These are phyloP conservation scores for Aspergillus bombycis DNA, from an alignment of 2,329 filamentous ascomycete species.

Conservation along the genomic window DNA sequence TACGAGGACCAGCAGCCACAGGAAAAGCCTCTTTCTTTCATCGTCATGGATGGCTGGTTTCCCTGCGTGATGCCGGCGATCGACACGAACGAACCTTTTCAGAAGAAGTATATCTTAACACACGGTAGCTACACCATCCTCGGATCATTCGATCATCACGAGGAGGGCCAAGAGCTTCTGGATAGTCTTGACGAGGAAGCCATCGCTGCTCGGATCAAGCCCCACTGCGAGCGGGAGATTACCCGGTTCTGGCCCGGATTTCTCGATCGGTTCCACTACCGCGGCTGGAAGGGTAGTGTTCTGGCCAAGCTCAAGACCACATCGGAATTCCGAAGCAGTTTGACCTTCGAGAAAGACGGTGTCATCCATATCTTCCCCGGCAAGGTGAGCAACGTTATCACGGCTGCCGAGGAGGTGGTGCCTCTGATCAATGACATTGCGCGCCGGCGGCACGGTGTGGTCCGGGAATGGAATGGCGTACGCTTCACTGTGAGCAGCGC, in stretches of 20 bases:
- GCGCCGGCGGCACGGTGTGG: neutral
- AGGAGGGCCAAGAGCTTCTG: neutral
- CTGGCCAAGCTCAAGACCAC: slow-evolving; percentile 10
- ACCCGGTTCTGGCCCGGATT: slow-evolving; percentile 11
- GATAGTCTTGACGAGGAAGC: neutral
- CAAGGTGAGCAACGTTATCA: slow-evolving; percentile 11
- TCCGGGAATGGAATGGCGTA: neutral
- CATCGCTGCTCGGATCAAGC: slow-evolving; percentile 3
- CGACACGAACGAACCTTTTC: neutral
- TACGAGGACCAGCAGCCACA: slow-evolving; percentile 5
- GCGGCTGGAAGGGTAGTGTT: slow-evolving; percentile 11
- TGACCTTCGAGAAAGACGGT: slow-evolving; percentile 6
- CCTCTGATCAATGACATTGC: slow-evolving; percentile 4
- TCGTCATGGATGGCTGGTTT: slow-evolving; percentile 12
- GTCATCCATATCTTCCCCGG: slow-evolving; percentile 13
- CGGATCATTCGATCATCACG: slow-evolving; percentile 2
- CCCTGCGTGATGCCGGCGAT: slow-evolving; percentile 8
- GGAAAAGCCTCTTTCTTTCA: slow-evolving; percentile 4
- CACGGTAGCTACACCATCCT: slow-evolving; percentile 11
- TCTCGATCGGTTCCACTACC: slow-evolving; percentile 3
- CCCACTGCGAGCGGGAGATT: slow-evolving; percentile 9
- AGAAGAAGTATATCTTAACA: slow-evolving; percentile 5
- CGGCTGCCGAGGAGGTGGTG: slow-evolving; percentile 3
- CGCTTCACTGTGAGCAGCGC: neutral
- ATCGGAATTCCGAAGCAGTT: slow-evolving; percentile 9